These are phyloP conservation scores for Aspergillus sp. DNA, from an alignment of 2,329 filamentous ascomycete species.

Conservation along the genomic window DNA sequence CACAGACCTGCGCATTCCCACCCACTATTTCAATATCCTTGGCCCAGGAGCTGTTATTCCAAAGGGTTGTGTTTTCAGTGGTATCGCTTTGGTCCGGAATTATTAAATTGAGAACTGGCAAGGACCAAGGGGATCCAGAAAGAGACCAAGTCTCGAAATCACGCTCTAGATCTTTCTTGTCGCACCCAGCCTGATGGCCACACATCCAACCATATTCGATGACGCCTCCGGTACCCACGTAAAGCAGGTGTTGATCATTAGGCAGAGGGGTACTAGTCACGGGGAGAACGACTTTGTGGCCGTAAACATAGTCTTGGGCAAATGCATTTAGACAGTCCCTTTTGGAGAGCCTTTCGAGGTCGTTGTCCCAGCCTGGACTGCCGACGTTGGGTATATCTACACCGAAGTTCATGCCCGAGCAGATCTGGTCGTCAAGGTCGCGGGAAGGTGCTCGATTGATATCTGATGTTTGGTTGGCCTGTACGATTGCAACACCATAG, in stretches of 20 bases:
- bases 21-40: neutral
- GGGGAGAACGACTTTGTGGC: neutral
- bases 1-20: too few relatives aligned
- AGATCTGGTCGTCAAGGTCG: neutral
- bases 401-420: neutral
- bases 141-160: neutral
- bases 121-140: neutral
- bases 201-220: neutral
- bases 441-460: neutral
- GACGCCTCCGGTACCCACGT: neutral
- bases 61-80: neutral
- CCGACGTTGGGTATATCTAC: neutral
- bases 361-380: too few relatives aligned
- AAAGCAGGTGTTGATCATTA: neutral
- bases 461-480: neutral
- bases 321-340: neutral
- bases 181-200: neutral
- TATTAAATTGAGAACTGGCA: neutral
- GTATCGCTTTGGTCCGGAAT: neutral
- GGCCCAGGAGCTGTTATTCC: neutral
- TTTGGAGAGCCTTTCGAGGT: neutral
- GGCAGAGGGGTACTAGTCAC: neutral
- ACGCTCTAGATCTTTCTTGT: neutral
- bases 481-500: neutral
- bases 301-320: neutral